These are phyloP conservation scores for Fagus crenata DNA, from an alignment of 306 rosid species.

Conservation along the genomic window DNA sequence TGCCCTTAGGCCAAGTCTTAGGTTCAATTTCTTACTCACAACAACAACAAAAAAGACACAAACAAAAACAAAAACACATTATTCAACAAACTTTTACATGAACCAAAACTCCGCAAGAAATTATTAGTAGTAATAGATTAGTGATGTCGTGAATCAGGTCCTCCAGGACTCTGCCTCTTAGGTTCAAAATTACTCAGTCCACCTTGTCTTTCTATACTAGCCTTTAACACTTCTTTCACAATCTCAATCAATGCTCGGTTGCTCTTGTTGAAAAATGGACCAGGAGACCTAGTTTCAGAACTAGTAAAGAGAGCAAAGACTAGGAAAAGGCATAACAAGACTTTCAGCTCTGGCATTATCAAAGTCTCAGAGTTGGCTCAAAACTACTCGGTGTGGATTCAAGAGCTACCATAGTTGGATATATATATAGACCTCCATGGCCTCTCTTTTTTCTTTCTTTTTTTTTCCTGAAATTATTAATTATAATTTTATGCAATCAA, in stretches of 20 bases:
- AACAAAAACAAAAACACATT: background rate
- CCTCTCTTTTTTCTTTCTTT: background rate
- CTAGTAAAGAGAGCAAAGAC: conserved; percentile 15
- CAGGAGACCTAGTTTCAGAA: conserved; percentile 15
- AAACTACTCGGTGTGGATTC: background rate
- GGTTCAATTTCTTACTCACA: background rate
- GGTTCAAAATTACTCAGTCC: conserved; percentile 4
- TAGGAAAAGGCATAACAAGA: conserved; percentile 11
- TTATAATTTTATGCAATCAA: too few relatives aligned
- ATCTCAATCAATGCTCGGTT: conserved; percentile 6
- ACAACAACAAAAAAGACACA: background rate
- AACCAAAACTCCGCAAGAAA: background rate
- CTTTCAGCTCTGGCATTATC: background rate
- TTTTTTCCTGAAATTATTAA: too few relatives aligned
- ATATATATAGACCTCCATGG: background rate
- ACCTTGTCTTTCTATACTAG: conserved; percentile 23
- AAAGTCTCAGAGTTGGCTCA: background rate
- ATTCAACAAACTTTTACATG: background rate
- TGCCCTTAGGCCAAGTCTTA: background rate
- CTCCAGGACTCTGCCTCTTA: conserved; percentile 39
- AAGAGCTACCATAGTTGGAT: background rate
- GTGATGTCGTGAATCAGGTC: conserved; percentile 47
- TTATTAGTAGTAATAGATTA: background rate
- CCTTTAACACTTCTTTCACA: conserved; percentile 28
- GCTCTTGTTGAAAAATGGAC: conserved; percentile 1